phyloP scores from a whole-genome alignment of 805 yeast species.

The Hanseniaspora meyeri region DNA sequence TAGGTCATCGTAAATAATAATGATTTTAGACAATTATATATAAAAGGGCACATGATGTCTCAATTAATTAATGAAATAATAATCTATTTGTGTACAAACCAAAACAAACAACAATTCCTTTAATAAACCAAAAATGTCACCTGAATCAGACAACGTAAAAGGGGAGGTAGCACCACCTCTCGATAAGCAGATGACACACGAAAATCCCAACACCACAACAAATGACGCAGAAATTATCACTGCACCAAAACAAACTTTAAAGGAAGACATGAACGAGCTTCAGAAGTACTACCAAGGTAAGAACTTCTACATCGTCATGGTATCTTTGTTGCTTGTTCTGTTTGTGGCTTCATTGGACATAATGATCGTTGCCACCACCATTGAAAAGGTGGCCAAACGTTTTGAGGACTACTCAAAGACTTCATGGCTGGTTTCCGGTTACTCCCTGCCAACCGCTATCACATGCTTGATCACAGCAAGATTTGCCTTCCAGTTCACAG shows the following conservation, averaged over 20 bases:
- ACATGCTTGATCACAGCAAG: slow-evolving; percentile 49
- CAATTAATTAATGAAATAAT: no score
- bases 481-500: slow-evolving; percentile 43
- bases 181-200: no score
- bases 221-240: background rate
- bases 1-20: no score
- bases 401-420: slow-evolving; percentile 40
- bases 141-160: no score
- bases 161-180: no score
- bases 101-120: no score
- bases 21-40: no score
- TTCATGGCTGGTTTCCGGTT: slow-evolving; percentile 50
- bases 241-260: background rate
- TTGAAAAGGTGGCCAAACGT: slow-evolving; percentile 38
- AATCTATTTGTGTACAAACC: no score
- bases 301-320: slow-evolving; percentile 14
- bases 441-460: slow-evolving; percentile 41
- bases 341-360: slow-evolving; percentile 42
- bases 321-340: slow-evolving; percentile 20
- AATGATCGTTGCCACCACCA: slow-evolving; percentile 43
- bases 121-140: no score
- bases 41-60: no score
- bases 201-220: background rate
- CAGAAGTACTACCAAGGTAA: slow-evolving; percentile 10
- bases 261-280: background rate